These are phyloP conservation scores for Botryotinia globosa DNA, from an alignment of 2,329 filamentous ascomycete species.

Conservation along the genomic window DNA sequence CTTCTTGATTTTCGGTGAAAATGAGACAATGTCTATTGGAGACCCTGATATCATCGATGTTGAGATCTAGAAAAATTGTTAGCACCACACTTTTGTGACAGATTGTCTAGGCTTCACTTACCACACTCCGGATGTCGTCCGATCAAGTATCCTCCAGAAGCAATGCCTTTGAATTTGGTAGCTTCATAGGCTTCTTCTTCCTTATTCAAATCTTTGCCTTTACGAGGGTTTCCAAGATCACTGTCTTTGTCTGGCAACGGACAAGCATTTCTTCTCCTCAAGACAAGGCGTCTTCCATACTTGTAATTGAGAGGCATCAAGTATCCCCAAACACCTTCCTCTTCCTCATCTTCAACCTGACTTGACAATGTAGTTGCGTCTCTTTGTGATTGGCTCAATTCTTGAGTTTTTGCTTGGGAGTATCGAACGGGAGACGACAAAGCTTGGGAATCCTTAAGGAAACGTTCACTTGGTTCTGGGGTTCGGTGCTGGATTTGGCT, in stretches of 20 bases:
- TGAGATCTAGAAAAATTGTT: conserved; percentile 58
- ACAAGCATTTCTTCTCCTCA: conserved; percentile 73
- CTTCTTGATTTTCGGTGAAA: conserved; percentile 59
- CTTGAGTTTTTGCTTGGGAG: conserved; percentile 50
- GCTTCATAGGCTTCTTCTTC: conserved; percentile 61
- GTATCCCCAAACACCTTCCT: conserved; percentile 86
- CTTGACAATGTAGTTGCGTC: conserved; percentile 70
- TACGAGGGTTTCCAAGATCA: conserved; percentile 43
- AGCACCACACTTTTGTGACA: conserved; percentile 39
- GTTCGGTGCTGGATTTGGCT: conserved; percentile 50
- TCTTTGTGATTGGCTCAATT: conserved; percentile 51
- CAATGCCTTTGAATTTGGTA: conserved; percentile 58
- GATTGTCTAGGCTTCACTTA: conserved; percentile 42
- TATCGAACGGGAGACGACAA: conserved; percentile 42
- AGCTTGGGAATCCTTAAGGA: conserved; percentile 21
- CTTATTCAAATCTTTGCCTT: conserved; percentile 48
- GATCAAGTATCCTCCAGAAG: conserved; percentile 83
- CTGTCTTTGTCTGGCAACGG: conserved; percentile 53
- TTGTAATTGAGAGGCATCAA: conserved; percentile 75
- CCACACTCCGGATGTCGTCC: conserved; percentile 92
- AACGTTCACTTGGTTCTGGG: conserved; percentile 35
- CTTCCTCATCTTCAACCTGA: conserved; percentile 79
- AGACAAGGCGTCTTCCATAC: conserved; percentile 66
- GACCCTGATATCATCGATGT: conserved; percentile 72
- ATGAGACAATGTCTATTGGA: conserved; percentile 81